phyloP scores from a whole-genome alignment of 2,329 filamentous ascomycete genomes.

The Ophiostoma sp. region DNA sequence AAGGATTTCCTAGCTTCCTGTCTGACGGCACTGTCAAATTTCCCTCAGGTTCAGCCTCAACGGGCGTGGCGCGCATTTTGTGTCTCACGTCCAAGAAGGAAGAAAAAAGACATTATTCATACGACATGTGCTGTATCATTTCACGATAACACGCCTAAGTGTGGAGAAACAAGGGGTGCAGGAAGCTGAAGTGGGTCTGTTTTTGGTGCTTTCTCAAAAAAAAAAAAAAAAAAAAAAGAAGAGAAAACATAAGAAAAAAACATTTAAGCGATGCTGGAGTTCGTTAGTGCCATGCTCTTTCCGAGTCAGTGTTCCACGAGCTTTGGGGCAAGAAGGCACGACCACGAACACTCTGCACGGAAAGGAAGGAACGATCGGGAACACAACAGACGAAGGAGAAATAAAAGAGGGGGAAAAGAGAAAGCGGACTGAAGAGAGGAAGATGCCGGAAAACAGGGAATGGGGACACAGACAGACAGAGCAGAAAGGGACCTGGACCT shows the following conservation, averaged over 20 bases:
- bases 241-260: not conserved
- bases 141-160: not conserved
- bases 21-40: conserved; percentile 15
- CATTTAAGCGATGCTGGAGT: not conserved
- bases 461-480: not conserved
- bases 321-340: not conserved
- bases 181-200: conserved; percentile 7
- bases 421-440: not conserved
- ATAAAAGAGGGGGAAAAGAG: not conserved
- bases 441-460: not conserved
- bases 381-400: not conserved
- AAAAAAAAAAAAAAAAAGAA: not conserved
- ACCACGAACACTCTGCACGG: not conserved
- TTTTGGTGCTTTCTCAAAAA: not conserved
- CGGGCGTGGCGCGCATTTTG: conserved; percentile 7
- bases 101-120: not conserved
- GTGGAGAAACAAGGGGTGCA: conserved; percentile 10
- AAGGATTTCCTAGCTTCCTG: not conserved
- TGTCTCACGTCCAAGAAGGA: conserved; percentile 2
- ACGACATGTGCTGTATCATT: not conserved
- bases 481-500: not conserved
- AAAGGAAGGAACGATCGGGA: not conserved
- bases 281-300: not conserved
- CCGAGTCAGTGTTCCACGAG: conserved; percentile 12
- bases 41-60: conserved; percentile 18